Base-by-base conservation (phyloP, 805 yeast species). In the Yamadazyma laniorum region DNA sequence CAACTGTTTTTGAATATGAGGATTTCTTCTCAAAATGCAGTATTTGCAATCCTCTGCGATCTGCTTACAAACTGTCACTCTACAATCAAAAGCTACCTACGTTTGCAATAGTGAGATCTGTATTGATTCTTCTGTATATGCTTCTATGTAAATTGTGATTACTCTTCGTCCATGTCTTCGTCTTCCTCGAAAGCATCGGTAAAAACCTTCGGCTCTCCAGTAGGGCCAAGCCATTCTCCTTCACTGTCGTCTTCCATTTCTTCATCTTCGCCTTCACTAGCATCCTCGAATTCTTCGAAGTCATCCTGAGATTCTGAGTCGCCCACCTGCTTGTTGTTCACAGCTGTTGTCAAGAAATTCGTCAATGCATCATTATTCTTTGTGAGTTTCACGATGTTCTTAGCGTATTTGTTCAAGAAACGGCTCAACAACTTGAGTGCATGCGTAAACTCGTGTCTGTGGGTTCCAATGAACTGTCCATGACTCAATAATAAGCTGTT, bases 341-440 rank as follows among this genome's bases (percentile, higher is more conserved):
- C 49, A 9, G 52, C 53, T 13, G 52, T 59, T 11, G 64, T 58
- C 40, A 85, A 65, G 54, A 79, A 86, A 34, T 66, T 63, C 53
- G 72, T 74, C 34, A 75, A 59, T 52, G 77, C 75, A 42, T 70
- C 76, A 47, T 80, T 82, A 29, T 71, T 74, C 43, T 67, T 72
- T 3, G 79, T 68, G 4, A 76, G 64, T 25, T 57, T 59, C 0
- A 79, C 77, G n/a, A 86, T 73, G 39, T 85, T 91, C 58, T 86
- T 86, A 11, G 85, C 90, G 11, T 80, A 64, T 51, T 87, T 74
- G 33, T 77, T 80, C 45, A 88, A 67, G 52, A 87, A 88, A 52
- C 93, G 72, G 53, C 82, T 95, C 7, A 88, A 63, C 1, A 85
- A 74, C 49, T 90, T 77, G 47, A 87, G 56, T 0, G 83, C 71